Base-by-base conservation (phyloP, 179 eudicot species). In the Pouteria campechiana region DNA sequence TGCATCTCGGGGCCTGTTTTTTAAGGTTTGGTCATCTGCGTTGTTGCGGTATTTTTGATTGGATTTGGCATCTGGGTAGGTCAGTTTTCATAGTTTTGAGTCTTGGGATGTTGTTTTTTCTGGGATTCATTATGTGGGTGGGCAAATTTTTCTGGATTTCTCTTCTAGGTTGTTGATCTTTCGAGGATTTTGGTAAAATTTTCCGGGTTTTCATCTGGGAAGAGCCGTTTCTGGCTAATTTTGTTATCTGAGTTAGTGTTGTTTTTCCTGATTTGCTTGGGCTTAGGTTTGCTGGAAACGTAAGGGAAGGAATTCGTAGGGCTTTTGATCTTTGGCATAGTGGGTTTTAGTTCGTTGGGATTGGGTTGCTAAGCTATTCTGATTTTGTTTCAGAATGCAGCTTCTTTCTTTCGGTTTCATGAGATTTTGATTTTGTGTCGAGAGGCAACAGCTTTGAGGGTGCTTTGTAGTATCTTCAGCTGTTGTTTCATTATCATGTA, bases 21-120 rank as follows among this genome's bases (percentile, higher is more conserved):
- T 27, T 27, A 38, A 48, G 46, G 52, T 59, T 56, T 52, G 59
- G 31, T 32, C 62, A 54, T 63, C 65, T 68, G 61, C 68, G 62
- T 32, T 16, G 46, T 49, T 43, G 24, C 9, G 43, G 12, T 38
- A 3, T 36, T 16, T 2, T 36, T 44, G 32, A 37, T 58, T 31
- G 2, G 50, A 45, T 52, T 52, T 33, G 42, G 43, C 71, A 41
- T 57, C 58, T 57, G 68, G 61, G 65, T 64, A 32, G 45, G 61
- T 59, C 39, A 40, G 54, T 47, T 60, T 44, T 44, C 48, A 13
- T 44, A 21, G 2, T 44, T 40, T 18, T 18, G n/a, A 19, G 15
- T 2, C 4, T 19, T 40, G 44, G 7, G 44, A 19, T 12, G 3
- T 6, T 37, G 41, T 5, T 37, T 13, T 52, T 38, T 44, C 30